These are phyloP conservation scores for Eragrostis tef DNA, from an alignment of 202 grass and related monocot species.

Conservation along the genomic window DNA sequence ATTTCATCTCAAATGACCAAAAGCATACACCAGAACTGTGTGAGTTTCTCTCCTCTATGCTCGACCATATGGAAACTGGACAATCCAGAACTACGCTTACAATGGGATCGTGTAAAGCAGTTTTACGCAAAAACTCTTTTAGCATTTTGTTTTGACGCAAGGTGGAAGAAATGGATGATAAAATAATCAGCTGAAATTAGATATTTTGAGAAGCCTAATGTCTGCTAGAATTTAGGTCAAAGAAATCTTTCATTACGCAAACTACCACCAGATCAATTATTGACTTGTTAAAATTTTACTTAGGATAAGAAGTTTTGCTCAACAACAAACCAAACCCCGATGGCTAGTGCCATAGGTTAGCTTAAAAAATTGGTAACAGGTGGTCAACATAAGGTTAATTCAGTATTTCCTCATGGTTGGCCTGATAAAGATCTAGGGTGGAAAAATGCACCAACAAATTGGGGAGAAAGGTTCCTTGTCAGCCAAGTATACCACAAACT, in stretches of 20 bases:
- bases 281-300: background rate
- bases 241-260: background rate
- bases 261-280: no score
- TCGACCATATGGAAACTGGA: background rate
- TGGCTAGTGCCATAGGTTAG: background rate
- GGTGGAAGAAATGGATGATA: slow-evolving; percentile 1
- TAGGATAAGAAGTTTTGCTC: slow-evolving; percentile 20
- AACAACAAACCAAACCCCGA: background rate
- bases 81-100: background rate
- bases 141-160: background rate
- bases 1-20: slow-evolving; percentile 17
- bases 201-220: background rate
- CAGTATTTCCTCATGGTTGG: background rate
- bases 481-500: slow-evolving; percentile 6
- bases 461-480: background rate
- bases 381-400: slow-evolving; percentile 23
- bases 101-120: background rate
- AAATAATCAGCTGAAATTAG: slow-evolving; percentile 11
- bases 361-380: slow-evolving; percentile 8
- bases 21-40: background rate
- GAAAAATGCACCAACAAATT: background rate
- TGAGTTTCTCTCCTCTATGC: background rate
- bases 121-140: background rate
- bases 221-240: background rate
- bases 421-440: background rate